Conservation (phyloP, 2,329 filamentous ascomycete genomes). For the Clonostachys solani region DNA sequence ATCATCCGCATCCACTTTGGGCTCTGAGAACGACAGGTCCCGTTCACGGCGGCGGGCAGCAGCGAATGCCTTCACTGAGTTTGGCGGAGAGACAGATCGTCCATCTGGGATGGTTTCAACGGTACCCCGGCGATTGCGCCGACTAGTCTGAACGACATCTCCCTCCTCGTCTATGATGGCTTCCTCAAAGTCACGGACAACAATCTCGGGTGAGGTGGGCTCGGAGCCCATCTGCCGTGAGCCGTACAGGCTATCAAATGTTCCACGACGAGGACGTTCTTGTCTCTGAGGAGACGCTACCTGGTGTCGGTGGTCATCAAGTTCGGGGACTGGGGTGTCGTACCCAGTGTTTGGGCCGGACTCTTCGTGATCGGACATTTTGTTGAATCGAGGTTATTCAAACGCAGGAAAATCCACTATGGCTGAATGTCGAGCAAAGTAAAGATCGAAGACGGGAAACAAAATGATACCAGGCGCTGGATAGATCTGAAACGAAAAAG, state of each 20-base stretch:
- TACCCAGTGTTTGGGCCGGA: conserved; percentile 55
- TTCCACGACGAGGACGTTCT: conserved; percentile 63
- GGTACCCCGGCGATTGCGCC: conserved; percentile 49
- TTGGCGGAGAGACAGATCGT: conserved; percentile 81
- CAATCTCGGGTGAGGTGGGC: conserved; percentile 27
- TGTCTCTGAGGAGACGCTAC: conserved; percentile 53
- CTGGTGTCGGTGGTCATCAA: conserved; percentile 83
- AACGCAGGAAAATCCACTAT: background rate
- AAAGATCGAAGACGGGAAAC: too few relatives aligned
- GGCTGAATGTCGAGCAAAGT: background rate
- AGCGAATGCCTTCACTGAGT: conserved; percentile 96
- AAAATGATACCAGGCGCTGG: too few relatives aligned
- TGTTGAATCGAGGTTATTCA: background rate
- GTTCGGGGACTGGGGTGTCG: conserved; percentile 70
- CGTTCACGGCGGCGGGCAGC: conserved; percentile 83
- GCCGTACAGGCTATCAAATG: conserved; percentile 66
- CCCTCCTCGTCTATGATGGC: conserved; percentile 71
- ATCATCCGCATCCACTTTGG: conserved; percentile 30
- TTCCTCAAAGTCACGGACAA: conserved; percentile 79
- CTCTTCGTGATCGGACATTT: background rate
- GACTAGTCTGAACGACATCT: conserved; percentile 33
- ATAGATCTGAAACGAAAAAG: background rate
- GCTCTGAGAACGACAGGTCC: conserved; percentile 54
- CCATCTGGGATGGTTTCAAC: conserved; percentile 52
- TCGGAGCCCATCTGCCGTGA: conserved; percentile 36